A percentile compares a stretch with the other conserved stretches of the same genome.
phyloP scores from a whole-genome alignment of 2,329 filamentous ascomycete species.

The Metarhizium anisopliae region DNA sequence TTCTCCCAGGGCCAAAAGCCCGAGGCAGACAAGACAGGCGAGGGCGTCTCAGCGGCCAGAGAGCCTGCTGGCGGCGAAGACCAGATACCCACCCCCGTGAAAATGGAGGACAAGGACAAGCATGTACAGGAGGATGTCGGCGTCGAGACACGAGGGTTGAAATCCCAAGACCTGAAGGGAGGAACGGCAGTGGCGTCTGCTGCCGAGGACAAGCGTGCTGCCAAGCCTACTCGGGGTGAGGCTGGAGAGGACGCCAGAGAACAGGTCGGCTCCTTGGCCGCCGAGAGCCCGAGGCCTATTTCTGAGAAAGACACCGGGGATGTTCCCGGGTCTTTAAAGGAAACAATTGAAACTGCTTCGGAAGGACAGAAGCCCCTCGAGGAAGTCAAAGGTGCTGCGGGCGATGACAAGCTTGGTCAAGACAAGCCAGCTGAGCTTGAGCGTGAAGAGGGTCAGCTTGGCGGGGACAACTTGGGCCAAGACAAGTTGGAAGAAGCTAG shows the following conservation, averaged over 20 bases:
- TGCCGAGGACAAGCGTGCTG: constrained; percentile 3
- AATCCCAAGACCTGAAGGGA: not conserved
- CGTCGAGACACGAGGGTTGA: not conserved
- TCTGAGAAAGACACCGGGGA: constrained; percentile 1
- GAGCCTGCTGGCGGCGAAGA: not conserved
- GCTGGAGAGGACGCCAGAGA: constrained; percentile 4
- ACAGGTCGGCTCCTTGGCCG: not conserved
- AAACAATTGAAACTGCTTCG: not conserved
- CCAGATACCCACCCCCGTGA: not conserved
- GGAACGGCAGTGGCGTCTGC: constrained; percentile 8
- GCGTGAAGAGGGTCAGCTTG: not conserved
- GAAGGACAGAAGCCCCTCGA: not conserved
- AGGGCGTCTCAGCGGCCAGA: not conserved
- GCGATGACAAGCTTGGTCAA: not conserved
- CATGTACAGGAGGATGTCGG: constrained; percentile 2
- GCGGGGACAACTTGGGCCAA: not conserved
- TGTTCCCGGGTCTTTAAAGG: not conserved
- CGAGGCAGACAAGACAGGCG: not conserved
- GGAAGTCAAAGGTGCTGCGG: not conserved
- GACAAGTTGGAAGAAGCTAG: not conserved
- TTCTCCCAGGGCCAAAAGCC: not conserved
- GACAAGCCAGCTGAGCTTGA: not conserved
- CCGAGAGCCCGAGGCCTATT: not conserved
- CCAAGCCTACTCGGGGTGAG: constrained; percentile 7
- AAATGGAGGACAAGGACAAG: constrained; percentile 2